Base-by-base conservation (phyloP, 257 asterid species). In the Dorcoceras hygrometricum region DNA sequence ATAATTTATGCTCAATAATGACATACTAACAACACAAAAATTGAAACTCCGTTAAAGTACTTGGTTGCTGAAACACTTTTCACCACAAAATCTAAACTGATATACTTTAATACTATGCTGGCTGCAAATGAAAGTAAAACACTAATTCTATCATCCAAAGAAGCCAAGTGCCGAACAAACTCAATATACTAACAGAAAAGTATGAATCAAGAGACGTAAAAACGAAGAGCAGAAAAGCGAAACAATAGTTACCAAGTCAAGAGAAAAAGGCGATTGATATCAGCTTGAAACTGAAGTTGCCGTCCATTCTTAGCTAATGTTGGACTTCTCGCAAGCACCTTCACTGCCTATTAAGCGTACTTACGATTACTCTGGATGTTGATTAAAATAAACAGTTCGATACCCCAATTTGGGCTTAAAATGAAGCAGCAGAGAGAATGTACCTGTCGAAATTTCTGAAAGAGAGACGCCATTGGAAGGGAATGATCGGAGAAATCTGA, bases 321-420 rank as follows among this genome's bases (percentile, higher is more conserved):
- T 48, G 95, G 82, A 73, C 96, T 90, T 87, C 83, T 90, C 66
- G 96, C 97, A 66, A 93, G 86, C 82, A 89, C 87, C 62, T 88
- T 88, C 66, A 88, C 95, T 70, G 83, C 99, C 99, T 93, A 71
- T 55, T 56, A 67, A 62, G 69, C 71, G 23, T 23, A 29, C 64
- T 26, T 39, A 16, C 55, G 66, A 67, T 8, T 23, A 31, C 29
- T 28, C 24, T 8, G 9, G 62, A 60, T 57, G 62, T 54, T 39
- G 56, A 62, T n/a, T 26, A 63, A 22, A n/a, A 68, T 70, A 39
- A 22, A 46, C 7, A 16, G 53, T 4, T 43, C 20, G 14, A 43
- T 14, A 43, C 53, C 22, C 22, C 23, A 24, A 27, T 4, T 16
- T 6, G 18, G 51, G 7, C 14, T 25, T 12, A 5, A 59, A 39